A percentile compares a stretch with the other conserved stretches of the same genome.
phyloP scores from a whole-genome alignment of 805 yeast species.

The Priceomyces haplophilus region DNA sequence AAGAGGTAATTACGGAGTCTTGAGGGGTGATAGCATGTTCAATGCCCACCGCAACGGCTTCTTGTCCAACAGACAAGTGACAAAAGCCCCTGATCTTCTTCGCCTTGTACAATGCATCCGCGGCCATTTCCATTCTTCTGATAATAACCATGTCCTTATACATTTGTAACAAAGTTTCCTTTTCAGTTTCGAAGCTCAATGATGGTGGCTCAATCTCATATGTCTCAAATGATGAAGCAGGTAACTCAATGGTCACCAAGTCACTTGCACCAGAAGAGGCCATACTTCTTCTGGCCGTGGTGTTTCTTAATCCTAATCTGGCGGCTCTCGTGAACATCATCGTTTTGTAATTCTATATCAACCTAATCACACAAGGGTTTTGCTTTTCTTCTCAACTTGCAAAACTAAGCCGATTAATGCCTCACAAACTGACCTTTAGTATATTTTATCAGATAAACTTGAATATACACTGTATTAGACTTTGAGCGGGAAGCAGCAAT shows the following conservation, averaged over 20 bases:
- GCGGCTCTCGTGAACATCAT: constrained; percentile 3
- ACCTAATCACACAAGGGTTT: too few species aligned
- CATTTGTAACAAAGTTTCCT: constrained; percentile 80
- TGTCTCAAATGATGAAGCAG: constrained; percentile 80
- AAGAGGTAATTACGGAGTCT: constrained; percentile 92
- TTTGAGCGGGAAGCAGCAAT: constrained; percentile 18
- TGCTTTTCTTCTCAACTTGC: too few species aligned
- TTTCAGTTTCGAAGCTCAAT: constrained; percentile 72
- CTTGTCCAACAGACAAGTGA: constrained; percentile 97
- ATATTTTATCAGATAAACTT: not conserved
- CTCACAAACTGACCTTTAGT: not conserved
- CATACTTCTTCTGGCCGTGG: constrained; percentile 28
- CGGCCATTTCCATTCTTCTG: constrained; percentile 98
- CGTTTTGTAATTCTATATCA: not conserved
- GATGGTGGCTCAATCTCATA: constrained; percentile 73
- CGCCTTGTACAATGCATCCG: constrained; percentile 97
- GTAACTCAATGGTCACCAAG: constrained; percentile 56
- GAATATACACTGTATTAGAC: not conserved
- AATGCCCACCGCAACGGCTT: constrained; percentile 98
- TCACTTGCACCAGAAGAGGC: constrained; percentile 32
- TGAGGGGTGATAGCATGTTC: constrained; percentile 85
- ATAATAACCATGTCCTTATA: constrained; percentile 92
- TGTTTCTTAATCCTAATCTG: not conserved
- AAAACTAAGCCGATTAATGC: not conserved
- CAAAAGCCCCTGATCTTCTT: constrained; percentile 99